These are phyloP conservation scores for Lentinula boryana DNA, from an alignment of 768 basidiomycete species.

Conservation along the genomic window DNA sequence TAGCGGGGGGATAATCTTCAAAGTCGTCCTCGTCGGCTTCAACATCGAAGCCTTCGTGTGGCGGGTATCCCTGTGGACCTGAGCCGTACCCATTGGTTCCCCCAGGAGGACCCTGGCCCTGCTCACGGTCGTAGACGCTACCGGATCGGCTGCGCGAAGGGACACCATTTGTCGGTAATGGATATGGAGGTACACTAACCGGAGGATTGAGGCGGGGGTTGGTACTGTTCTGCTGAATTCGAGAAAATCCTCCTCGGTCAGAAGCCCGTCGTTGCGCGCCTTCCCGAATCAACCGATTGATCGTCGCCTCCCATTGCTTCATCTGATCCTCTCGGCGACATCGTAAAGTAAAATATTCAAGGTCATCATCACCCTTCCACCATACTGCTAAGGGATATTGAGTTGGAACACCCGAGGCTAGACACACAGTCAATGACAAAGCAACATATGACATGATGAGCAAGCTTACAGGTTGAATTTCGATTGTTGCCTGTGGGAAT, in stretches of 20 bases:
- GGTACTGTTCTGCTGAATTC: slow-evolving; percentile 45
- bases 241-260: slow-evolving; percentile 55
- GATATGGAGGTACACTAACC: slow-evolving; percentile 1
- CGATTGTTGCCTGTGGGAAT: slow-evolving; percentile 47
- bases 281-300: slow-evolving; percentile 82
- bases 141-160: background rate
- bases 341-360: slow-evolving; percentile 91
- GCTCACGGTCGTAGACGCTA: slow-evolving; percentile 6
- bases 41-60: slow-evolving; percentile 65
- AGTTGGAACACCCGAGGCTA: slow-evolving; percentile 45
- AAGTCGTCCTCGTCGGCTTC: slow-evolving; percentile 69
- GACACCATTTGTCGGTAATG: background rate
- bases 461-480: slow-evolving; percentile 51
- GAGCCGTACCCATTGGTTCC: slow-evolving; percentile 2
- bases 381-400: slow-evolving; percentile 82
- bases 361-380: slow-evolving; percentile 92
- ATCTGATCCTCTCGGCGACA: slow-evolving; percentile 92
- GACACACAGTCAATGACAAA: background rate
- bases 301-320: slow-evolving; percentile 85
- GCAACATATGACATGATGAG: slow-evolving; percentile 6
- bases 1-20: slow-evolving; percentile 64
- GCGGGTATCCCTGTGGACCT: slow-evolving; percentile 53
- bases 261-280: slow-evolving; percentile 64
- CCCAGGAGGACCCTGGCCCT: background rate
- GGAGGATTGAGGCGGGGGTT: slow-evolving; percentile 21